phyloP scores from a whole-genome alignment of 768 basidiomycete species.

The Amanita inopinata region DNA sequence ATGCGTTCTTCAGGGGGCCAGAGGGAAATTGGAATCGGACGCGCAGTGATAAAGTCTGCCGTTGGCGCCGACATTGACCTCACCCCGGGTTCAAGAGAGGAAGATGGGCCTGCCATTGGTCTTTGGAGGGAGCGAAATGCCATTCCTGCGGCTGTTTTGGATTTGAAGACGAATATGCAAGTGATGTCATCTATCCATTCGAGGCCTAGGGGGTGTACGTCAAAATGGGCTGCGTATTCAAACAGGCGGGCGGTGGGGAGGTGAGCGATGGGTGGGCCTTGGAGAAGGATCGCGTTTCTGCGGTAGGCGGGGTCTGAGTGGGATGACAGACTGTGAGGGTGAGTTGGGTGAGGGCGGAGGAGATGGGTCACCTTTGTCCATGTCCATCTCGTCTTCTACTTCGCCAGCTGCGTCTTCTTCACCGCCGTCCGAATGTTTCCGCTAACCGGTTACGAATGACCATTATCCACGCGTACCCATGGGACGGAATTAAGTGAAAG shows the following conservation, averaged over 20 bases:
- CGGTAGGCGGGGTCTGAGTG: conserved; percentile 40
- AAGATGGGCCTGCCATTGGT: conserved; percentile 26
- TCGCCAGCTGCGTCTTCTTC: conserved; percentile 21
- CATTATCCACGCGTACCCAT: conserved; percentile 5
- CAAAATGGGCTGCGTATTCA: conserved; percentile 74
- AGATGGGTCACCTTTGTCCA: conserved; percentile 28
- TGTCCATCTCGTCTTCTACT: conserved; percentile 25
- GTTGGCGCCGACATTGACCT: not conserved
- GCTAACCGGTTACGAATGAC: too few relatives aligned
- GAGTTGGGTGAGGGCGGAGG: not conserved
- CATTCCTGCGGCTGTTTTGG: conserved; percentile 39
- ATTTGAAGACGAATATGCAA: conserved; percentile 68
- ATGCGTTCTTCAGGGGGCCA: conserved; percentile 81
- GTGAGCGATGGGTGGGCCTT: conserved; percentile 62
- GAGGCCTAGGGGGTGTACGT: conserved; percentile 60
- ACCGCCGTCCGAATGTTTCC: conserved; percentile 27
- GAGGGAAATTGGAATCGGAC: conserved; percentile 58
- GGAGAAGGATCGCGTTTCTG: conserved; percentile 61
- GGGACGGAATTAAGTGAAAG: conserved; percentile 9
- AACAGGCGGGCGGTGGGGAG: conserved; percentile 72
- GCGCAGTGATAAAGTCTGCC: conserved; percentile 52
- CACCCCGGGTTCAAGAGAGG: too few relatives aligned
- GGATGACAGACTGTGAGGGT: not conserved
- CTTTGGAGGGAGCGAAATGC: conserved; percentile 46
- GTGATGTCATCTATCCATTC: conserved; percentile 86